These are phyloP conservation scores for Globisporangium takayamanum DNA, from an alignment of 352 stramenopile genomes.

Conservation along the genomic window DNA sequence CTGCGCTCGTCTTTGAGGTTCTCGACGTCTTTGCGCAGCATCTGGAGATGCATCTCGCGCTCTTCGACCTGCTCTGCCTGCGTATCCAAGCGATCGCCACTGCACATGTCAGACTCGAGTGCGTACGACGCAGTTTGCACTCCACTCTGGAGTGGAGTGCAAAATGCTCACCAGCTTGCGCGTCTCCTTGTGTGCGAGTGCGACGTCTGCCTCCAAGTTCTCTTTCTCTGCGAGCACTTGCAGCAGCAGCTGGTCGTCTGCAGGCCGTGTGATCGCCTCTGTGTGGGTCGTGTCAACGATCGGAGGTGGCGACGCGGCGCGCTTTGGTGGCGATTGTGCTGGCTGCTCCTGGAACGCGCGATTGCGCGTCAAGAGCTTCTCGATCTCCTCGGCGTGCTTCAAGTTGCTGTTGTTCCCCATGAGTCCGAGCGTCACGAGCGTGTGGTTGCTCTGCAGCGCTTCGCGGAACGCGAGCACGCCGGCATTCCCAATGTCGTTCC, in stretches of 20 bases:
- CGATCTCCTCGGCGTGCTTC: conserved; percentile 61
- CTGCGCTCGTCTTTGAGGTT: conserved; percentile 51
- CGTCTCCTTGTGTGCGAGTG: conserved; percentile 33
- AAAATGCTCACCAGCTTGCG: conserved; percentile 31
- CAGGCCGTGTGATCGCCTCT: conserved; percentile 3
- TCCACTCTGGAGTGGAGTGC: background rate
- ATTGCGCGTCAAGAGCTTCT: conserved; percentile 50
- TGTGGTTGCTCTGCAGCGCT: conserved; percentile 61
- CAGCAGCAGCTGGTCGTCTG: conserved; percentile 51
- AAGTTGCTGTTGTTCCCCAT: conserved; percentile 77
- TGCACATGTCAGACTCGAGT: background rate
- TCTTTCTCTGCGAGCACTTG: conserved; percentile 70
- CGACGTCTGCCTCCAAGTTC: conserved; percentile 32
- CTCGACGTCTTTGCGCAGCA: conserved; percentile 37
- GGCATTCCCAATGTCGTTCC: conserved; percentile 76
- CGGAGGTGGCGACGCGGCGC: background rate
- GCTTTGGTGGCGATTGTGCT: background rate
- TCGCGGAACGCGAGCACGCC: conserved; percentile 68
- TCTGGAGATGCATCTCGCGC: conserved; percentile 33
- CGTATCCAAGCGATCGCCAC: background rate
- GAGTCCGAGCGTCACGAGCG: conserved; percentile 53
- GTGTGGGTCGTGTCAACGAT: background rate
- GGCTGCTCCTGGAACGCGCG: conserved; percentile 29
- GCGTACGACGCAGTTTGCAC: background rate
- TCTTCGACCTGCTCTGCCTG: conserved; percentile 53